These are phyloP conservation scores for Penicillium lagena DNA, from an alignment of 495 filamentous ascomycete genomes.

Conservation along the genomic window DNA sequence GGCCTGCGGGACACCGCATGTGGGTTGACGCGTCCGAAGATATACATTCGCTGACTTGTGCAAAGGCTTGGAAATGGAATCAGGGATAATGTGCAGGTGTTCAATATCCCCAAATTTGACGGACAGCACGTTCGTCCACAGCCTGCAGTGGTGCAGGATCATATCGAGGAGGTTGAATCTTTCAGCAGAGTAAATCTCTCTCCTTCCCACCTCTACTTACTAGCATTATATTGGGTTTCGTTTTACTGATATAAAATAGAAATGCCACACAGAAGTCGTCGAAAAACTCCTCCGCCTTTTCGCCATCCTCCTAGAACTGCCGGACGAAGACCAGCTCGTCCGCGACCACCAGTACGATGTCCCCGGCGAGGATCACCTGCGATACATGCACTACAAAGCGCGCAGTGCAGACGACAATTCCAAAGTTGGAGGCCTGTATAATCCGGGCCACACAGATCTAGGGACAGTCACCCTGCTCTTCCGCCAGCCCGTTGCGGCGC, in stretches of 20 bases:
- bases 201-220: background rate
- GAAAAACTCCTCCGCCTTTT: conserved; percentile 45
- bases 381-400: conserved; percentile 47
- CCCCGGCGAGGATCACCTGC: conserved; percentile 43
- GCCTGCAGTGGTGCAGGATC: conserved; percentile 24
- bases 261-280: conserved; percentile 44
- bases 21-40: conserved; percentile 6
- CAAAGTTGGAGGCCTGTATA: conserved; percentile 24
- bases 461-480: conserved; percentile 38
- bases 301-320: conserved; percentile 44
- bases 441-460: conserved; percentile 32
- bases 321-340: conserved; percentile 42
- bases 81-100: conserved; percentile 44
- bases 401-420: conserved; percentile 37
- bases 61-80: conserved; percentile 36
- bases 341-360: conserved; percentile 40
- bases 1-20: conserved; percentile 39
- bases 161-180: conserved; percentile 28
- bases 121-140: conserved; percentile 35
- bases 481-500: conserved; percentile 43
- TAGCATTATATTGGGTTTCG: too few species aligned
- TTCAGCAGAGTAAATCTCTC: conserved; percentile 31
- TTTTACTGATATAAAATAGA: conserved; percentile 14
- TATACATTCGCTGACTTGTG: background rate
- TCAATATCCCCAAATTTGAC: conserved; percentile 47